Conservation (phyloP, 192 early-diverging fungal genomes). For the Backusella liffmaniae region DNA sequence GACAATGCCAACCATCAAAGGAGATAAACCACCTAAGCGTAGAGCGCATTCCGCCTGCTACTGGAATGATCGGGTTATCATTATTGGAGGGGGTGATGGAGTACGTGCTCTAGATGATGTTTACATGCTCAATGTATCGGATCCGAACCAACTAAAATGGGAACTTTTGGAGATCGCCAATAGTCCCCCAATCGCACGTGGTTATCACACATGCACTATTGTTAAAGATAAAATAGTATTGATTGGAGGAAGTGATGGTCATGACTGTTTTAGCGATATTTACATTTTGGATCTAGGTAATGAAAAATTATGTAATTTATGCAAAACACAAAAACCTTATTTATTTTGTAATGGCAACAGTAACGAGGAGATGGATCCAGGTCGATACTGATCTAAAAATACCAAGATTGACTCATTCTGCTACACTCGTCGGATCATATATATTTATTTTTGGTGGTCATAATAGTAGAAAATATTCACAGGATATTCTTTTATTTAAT, state of each 20-base stretch:
- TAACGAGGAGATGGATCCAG: conserved; percentile 60
- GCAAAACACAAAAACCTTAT: background rate
- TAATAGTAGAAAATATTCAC: conserved; percentile 77
- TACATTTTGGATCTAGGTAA: conserved; percentile 59
- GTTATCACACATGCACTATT: conserved; percentile 86
- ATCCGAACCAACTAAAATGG: conserved; percentile 47
- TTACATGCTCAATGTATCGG: conserved; percentile 56
- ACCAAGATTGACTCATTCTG: conserved; percentile 79
- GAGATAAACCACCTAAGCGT: conserved; percentile 59
- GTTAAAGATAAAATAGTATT: conserved; percentile 79
- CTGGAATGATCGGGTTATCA: conserved; percentile 69
- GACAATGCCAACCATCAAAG: conserved; percentile 55
- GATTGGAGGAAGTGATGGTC: conserved; percentile 86
- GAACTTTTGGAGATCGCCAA: conserved; percentile 62
- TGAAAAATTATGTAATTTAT: conserved; percentile 7
- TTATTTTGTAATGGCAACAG: conserved; percentile 15
- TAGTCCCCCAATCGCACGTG: conserved; percentile 68
- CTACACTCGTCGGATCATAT: conserved; percentile 87
- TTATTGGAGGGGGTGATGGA: conserved; percentile 90
- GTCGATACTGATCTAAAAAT: conserved; percentile 62
- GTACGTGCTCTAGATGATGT: conserved; percentile 78
- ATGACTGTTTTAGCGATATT: conserved; percentile 74
- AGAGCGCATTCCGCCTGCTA: conserved; percentile 83
- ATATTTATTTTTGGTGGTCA: conserved; percentile 90
- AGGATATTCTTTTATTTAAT: conserved; percentile 82